phyloP scores from a whole-genome alignment of 2,329 filamentous ascomycete genomes.

The Beauveria sp. region DNA sequence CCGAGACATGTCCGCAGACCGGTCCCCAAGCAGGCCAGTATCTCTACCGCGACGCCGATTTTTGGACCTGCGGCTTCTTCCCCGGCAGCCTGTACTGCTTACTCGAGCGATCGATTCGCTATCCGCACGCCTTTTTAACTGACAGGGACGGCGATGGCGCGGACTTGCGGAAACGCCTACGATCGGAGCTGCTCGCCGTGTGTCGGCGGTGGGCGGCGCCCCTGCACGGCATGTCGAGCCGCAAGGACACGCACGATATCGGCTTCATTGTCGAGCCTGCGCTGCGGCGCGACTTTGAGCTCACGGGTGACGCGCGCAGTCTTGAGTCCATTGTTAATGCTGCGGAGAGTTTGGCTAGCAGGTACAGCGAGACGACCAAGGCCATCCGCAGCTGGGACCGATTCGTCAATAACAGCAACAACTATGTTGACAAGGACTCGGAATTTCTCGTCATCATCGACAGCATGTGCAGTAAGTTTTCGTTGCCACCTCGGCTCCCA shows the following conservation, averaged over 20 bases:
- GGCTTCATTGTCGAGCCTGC: constrained; percentile 46
- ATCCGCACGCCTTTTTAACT: constrained; percentile 18
- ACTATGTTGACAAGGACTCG: constrained; percentile 20
- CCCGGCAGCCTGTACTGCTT: constrained; percentile 28
- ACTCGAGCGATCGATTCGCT: constrained; percentile 25
- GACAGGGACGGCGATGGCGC: neutral
- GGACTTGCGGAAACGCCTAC: neutral
- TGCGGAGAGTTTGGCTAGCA: constrained; percentile 34
- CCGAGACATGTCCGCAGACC: constrained; percentile 24
- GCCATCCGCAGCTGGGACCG: constrained; percentile 44
- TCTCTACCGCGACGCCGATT: constrained; percentile 24
- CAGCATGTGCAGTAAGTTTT: constrained; percentile 27
- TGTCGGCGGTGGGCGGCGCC: constrained; percentile 26
- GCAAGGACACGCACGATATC: constrained; percentile 46
- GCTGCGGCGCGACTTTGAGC: constrained; percentile 38
- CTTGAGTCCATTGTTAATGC: constrained; percentile 33
- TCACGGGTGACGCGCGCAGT: constrained; percentile 32
- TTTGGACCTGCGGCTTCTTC: constrained; percentile 38
- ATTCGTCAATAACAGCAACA: constrained; percentile 22
- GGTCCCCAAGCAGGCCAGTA: constrained; percentile 21
- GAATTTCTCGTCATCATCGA: constrained; percentile 34
- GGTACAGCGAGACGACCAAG: constrained; percentile 32
- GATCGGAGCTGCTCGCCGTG: constrained; percentile 16
- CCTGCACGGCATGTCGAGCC: constrained; percentile 29
- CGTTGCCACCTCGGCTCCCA: neutral